Percentiles rank a stretch among this genome's conserved stretches.
phyloP scores from a whole-genome alignment of 495 filamentous ascomycete genomes.

The Amphirosellinia nigrospora region DNA sequence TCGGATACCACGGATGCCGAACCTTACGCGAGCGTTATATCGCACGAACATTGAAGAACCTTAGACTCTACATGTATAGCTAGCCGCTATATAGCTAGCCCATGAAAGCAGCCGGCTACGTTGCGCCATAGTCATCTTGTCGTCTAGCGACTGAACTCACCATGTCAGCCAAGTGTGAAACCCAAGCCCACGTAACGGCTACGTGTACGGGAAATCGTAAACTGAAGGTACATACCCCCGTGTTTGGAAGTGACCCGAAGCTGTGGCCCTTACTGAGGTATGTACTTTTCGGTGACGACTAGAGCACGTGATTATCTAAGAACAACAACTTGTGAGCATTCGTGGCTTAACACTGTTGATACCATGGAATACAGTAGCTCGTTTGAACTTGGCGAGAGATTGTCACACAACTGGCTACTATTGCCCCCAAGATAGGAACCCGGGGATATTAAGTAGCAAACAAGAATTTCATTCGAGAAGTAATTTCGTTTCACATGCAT shows the following conservation, averaged over 20 bases:
- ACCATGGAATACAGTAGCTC: background rate
- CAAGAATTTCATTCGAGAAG: no score
- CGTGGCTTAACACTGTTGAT: background rate
- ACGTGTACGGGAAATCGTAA: background rate
- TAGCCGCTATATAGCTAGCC: conserved; percentile 1
- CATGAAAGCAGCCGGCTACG: background rate
- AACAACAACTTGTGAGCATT: background rate
- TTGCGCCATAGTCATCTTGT: background rate
- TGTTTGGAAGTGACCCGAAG: conserved; percentile 13
- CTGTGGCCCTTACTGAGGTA: background rate
- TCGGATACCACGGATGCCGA: conserved; percentile 8
- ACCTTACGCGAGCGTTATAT: background rate
- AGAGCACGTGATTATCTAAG: background rate
- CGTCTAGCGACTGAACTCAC: background rate
- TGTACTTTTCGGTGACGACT: background rate
- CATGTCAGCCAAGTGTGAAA: background rate
- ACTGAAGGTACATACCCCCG: background rate
- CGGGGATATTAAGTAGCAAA: no score
- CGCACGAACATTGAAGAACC: background rate
- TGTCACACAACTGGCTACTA: background rate
- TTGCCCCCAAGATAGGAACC: background rate
- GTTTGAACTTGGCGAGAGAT: background rate
- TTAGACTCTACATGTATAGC: background rate
- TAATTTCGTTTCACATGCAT: background rate
- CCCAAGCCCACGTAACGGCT: background rate